Evolutionary conservation across 805 yeast species (phyloP).

Genomic region (Ogataea trehalophila): DNA sequence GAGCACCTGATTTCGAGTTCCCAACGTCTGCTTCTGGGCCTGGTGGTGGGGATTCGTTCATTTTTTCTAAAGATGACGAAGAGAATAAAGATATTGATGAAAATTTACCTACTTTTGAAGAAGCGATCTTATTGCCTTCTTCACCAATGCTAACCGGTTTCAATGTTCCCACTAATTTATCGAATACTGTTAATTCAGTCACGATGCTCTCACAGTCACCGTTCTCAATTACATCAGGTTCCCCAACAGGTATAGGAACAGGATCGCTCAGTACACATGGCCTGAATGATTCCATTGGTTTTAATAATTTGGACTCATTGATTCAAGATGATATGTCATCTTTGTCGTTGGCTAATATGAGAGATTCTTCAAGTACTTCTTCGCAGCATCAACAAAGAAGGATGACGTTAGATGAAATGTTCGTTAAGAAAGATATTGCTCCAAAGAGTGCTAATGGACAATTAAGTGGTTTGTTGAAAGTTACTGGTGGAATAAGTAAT

Average conservation of each 20-base stretch:
- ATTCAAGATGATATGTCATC: slow-evolving; percentile 11
- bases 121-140: slow-evolving; percentile 47
- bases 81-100: slow-evolving; percentile 11
- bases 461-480: background rate
- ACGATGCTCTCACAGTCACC: slow-evolving; percentile 34
- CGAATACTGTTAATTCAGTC: slow-evolving; percentile 29
- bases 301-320: slow-evolving; percentile 20
- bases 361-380: background rate
- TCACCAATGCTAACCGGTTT: slow-evolving; percentile 41
- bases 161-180: slow-evolving; percentile 24
- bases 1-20: slow-evolving; percentile 13
- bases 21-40: background rate
- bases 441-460: background rate
- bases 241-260: slow-evolving; percentile 5
- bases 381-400: background rate
- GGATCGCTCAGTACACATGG: too few relatives aligned
- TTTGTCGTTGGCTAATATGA: background rate
- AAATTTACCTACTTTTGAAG: slow-evolving; percentile 57
- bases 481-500: background rate
- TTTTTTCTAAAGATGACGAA: slow-evolving; percentile 1
- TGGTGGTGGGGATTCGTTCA: slow-evolving; percentile 2
- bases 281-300: slow-evolving; percentile 11
- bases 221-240: slow-evolving; percentile 29
- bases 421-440: background rate
- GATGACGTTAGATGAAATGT: background rate